phyloP scores from a whole-genome alignment of 2,329 filamentous ascomycete genomes.

The Didymella arachidicola region DNA sequence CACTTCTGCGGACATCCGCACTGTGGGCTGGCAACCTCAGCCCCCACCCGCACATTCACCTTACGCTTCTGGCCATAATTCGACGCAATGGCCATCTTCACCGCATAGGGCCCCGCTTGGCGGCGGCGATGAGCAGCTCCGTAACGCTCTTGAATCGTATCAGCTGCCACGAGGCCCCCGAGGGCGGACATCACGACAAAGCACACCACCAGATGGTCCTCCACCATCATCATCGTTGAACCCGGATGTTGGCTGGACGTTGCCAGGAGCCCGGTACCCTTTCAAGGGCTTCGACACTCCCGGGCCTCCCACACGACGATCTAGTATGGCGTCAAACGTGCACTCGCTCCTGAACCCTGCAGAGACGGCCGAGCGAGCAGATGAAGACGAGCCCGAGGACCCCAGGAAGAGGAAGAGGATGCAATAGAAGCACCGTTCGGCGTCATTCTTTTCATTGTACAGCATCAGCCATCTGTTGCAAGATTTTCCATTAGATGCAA shows the following conservation, averaged over 20 bases:
- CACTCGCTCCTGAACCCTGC: constrained; percentile 73
- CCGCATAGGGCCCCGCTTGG: constrained; percentile 59
- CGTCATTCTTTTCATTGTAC: not conserved
- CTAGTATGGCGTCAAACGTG: constrained; percentile 75
- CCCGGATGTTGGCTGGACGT: constrained; percentile 64
- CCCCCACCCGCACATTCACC: constrained; percentile 65
- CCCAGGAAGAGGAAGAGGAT: constrained; percentile 67
- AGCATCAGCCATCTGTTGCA: not conserved
- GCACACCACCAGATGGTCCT: constrained; percentile 63
- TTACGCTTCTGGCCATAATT: constrained; percentile 69
- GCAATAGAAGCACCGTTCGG: constrained; percentile 24
- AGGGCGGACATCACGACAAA: constrained; percentile 60
- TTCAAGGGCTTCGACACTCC: constrained; percentile 61
- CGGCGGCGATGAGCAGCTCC: constrained; percentile 71
- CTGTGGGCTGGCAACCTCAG: constrained; percentile 68
- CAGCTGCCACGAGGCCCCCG: constrained; percentile 65
- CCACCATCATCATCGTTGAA: constrained; percentile 59
- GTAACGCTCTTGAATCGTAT: constrained; percentile 74
- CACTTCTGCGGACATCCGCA: constrained; percentile 93
- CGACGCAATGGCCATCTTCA: constrained; percentile 72
- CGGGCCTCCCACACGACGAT: constrained; percentile 70
- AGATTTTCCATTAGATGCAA: not conserved
- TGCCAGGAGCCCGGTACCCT: constrained; percentile 60
- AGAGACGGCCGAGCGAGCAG: constrained; percentile 70
- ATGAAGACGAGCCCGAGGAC: constrained; percentile 68